Conservation (phyloP, 2,329 filamentous ascomycete species). For the Diaporthe ampelina region DNA sequence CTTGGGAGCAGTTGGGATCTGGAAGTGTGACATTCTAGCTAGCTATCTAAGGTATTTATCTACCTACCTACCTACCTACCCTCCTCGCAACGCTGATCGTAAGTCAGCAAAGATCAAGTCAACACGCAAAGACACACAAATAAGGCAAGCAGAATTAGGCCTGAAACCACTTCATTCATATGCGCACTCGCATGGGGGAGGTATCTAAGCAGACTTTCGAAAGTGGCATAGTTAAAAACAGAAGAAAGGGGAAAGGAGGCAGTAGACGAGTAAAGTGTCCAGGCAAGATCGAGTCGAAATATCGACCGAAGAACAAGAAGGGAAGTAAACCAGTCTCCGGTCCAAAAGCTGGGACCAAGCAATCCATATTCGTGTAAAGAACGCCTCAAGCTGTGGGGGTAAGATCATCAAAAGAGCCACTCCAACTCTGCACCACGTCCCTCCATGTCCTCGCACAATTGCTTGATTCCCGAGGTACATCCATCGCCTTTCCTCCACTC, state of each 20-base stretch:
- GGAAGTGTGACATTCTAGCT: not conserved
- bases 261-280: not conserved
- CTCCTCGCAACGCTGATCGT: too few relatives aligned
- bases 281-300: not conserved
- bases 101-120: not conserved
- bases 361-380: conserved; percentile 20
- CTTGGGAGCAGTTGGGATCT: fast-evolving
- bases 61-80: not conserved
- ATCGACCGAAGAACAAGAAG: not conserved
- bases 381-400: conserved; percentile 12
- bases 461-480: not conserved
- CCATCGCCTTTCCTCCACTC: too few relatives aligned
- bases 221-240: not conserved
- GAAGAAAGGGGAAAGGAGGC: not conserved
- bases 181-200: conserved; percentile 38
- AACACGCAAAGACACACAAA: not conserved
- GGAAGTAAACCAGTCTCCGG: not conserved
- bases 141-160: not conserved
- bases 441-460: not conserved
- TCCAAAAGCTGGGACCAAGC: conserved; percentile 18
- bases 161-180: conserved; percentile 16
- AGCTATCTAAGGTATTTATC: conserved; percentile 23
- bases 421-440: not conserved
- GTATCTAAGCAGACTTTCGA: conserved; percentile 32
- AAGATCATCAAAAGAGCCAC: not conserved